Evolutionary conservation across 2,329 filamentous ascomycete genomes (phyloP).

Genomic region (Ilyonectria robusta): DNA sequence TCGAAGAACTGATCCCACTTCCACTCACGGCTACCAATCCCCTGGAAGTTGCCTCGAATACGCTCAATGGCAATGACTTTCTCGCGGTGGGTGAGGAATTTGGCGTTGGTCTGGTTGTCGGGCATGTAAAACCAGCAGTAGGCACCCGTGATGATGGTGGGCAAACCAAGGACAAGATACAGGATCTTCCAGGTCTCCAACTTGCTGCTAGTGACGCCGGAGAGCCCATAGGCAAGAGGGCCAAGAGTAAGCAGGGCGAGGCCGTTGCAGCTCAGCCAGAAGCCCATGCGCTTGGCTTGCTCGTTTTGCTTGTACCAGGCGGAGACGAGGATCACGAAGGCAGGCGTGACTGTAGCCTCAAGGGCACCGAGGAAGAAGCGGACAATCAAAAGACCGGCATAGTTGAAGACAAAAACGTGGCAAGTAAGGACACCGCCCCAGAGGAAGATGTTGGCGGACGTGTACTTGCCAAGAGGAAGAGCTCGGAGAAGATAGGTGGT

Average conservation of each 20-base stretch:
- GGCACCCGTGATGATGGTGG: constrained; percentile 59
- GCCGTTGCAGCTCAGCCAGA: constrained; percentile 43
- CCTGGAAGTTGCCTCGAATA: constrained; percentile 63
- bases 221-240: constrained; percentile 42
- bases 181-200: constrained; percentile 54
- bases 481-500: constrained; percentile 52
- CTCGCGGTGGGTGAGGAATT: constrained; percentile 68
- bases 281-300: constrained; percentile 49
- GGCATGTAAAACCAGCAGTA: constrained; percentile 70
- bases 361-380: constrained; percentile 45
- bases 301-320: constrained; percentile 51
- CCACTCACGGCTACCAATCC: constrained; percentile 53
- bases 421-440: constrained; percentile 56
- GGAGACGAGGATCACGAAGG: constrained; percentile 44
- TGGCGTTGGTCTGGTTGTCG: constrained; percentile 71
- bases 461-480: constrained; percentile 53
- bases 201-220: constrained; percentile 20
- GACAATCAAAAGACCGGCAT: constrained; percentile 39
- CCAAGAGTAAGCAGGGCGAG: constrained; percentile 37
- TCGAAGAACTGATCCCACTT: constrained; percentile 56
- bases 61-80: constrained; percentile 71
- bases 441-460: constrained; percentile 53
- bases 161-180: constrained; percentile 43
- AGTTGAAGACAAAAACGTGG: constrained; percentile 39
- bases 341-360: constrained; percentile 45